Percentiles rank a stretch among this genome's conserved stretches.
Evolutionary conservation across 2,329 filamentous ascomycete species (phyloP).

Genomic region (Teratosphaeriaceae sp.): DNA sequence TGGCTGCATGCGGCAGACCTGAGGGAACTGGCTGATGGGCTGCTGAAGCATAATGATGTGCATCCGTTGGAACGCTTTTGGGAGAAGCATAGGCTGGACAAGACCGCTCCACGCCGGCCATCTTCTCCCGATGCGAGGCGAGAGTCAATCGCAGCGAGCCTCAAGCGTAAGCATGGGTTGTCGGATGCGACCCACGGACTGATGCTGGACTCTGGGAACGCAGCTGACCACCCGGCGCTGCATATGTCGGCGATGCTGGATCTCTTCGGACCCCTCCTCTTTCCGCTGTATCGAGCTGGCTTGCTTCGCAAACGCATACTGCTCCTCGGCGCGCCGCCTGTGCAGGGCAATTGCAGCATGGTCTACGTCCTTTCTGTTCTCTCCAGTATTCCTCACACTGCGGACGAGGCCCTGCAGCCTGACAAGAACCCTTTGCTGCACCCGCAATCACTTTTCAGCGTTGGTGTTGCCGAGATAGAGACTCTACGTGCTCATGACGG

Average conservation of each 20-base stretch:
- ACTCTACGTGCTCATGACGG: conserved; percentile 54
- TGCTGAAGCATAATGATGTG: conserved; percentile 57
- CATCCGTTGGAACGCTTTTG: conserved; percentile 72
- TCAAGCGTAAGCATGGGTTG: conserved; percentile 26
- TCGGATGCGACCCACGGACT: conserved; percentile 51
- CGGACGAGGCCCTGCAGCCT: conserved; percentile 60
- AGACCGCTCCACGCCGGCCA: background rate
- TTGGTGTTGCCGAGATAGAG: conserved; percentile 89
- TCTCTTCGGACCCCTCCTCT: conserved; percentile 83
- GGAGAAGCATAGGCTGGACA: conserved; percentile 50
- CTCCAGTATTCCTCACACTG: conserved; percentile 74
- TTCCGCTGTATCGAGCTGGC: conserved; percentile 82
- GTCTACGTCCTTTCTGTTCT: conserved; percentile 94
- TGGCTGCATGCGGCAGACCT: conserved; percentile 81
- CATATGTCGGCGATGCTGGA: conserved; percentile 72
- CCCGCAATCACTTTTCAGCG: conserved; percentile 78
- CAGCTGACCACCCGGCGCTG: conserved; percentile 77
- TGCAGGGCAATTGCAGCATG: conserved; percentile 75
- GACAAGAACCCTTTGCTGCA: conserved; percentile 50
- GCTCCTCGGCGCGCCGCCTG: conserved; percentile 77
- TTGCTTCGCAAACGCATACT: conserved; percentile 82
- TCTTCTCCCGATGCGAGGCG: conserved; percentile 25
- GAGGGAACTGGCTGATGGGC: conserved; percentile 65
- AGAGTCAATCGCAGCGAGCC: conserved; percentile 8
- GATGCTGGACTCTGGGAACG: conserved; percentile 60